Conservation (phyloP, 192 early-diverging fungal genomes). For the Bifiguratus adelaidae region DNA sequence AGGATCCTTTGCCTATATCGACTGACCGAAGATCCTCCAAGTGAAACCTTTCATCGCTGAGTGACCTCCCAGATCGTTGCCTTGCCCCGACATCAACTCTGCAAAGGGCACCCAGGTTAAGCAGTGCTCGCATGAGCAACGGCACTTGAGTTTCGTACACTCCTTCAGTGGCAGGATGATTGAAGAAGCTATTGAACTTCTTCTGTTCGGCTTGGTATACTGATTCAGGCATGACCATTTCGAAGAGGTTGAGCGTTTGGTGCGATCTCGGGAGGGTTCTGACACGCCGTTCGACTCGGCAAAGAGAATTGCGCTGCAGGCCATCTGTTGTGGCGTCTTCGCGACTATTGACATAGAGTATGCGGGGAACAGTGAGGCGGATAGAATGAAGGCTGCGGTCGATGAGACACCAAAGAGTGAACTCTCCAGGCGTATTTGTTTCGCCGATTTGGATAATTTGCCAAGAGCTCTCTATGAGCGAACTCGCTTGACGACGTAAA, state of each 20-base stretch:
- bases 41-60: conserved; percentile 34
- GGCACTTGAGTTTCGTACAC: conserved; percentile 92
- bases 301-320: conserved; percentile 26
- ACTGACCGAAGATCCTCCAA: conserved; percentile 28
- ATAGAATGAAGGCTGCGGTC: conserved; percentile 59
- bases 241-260: conserved; percentile 60
- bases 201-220: conserved; percentile 62
- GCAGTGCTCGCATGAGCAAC: conserved; percentile 67
- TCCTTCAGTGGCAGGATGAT: conserved; percentile 79
- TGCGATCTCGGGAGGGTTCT: conserved; percentile 72
- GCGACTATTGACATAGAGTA: conserved; percentile 74
- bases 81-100: too few relatives aligned
- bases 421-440: conserved; percentile 79
- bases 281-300: conserved; percentile 24
- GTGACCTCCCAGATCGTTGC: too few relatives aligned
- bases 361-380: conserved; percentile 66
- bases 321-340: conserved; percentile 13
- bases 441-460: conserved; percentile 79
- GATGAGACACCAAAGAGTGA: conserved; percentile 75
- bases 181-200: conserved; percentile 71
- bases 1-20: conserved; percentile 11
- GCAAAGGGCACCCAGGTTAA: conserved; percentile 59
- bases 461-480: conserved; percentile 60
- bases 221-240: conserved; percentile 70
- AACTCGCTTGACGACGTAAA: conserved; percentile 57